Evolutionary conservation across 2,329 filamentous ascomycete genomes (phyloP).

Genomic region (Didymella pinodella): DNA sequence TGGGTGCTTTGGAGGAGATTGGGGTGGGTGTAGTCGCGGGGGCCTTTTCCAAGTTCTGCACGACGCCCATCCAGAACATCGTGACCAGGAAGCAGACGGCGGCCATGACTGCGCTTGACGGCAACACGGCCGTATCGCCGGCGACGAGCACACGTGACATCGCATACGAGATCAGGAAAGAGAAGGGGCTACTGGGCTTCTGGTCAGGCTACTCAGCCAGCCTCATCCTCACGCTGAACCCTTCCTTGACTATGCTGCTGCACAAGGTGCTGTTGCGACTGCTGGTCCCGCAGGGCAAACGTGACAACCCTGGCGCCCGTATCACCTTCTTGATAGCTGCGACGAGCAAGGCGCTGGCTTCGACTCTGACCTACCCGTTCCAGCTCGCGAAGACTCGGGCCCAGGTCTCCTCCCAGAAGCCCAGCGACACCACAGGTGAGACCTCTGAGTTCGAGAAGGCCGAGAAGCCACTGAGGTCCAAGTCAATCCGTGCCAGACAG

Average conservation of each 20-base stretch:
- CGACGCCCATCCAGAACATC: conserved; percentile 81
- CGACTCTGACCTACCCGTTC: conserved; percentile 82
- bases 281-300: conserved; percentile 63
- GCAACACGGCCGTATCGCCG: conserved; percentile 38
- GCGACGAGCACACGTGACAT: conserved; percentile 62
- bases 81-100: conserved; percentile 83
- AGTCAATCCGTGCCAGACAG: conserved; percentile 40
- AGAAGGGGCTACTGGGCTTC: conserved; percentile 77
- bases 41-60: conserved; percentile 76
- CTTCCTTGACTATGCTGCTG: conserved; percentile 84
- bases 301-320: conserved; percentile 61
- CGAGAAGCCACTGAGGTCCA: conserved; percentile 30
- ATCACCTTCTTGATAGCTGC: conserved; percentile 75
- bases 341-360: conserved; percentile 78
- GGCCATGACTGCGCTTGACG: conserved; percentile 57
- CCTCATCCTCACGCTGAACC: conserved; percentile 82
- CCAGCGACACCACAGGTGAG: conserved; percentile 37
- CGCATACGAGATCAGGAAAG: conserved; percentile 67
- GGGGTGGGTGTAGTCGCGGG: conserved; percentile 77
- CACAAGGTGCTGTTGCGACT: conserved; percentile 74
- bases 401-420: conserved; percentile 64
- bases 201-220: conserved; percentile 90
- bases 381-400: conserved; percentile 83
- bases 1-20: conserved; percentile 76
- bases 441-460: conserved; percentile 41